Base-by-base conservation (phyloP, 805 yeast genomes). In the Sugiyamaella mastotermitis region DNA sequence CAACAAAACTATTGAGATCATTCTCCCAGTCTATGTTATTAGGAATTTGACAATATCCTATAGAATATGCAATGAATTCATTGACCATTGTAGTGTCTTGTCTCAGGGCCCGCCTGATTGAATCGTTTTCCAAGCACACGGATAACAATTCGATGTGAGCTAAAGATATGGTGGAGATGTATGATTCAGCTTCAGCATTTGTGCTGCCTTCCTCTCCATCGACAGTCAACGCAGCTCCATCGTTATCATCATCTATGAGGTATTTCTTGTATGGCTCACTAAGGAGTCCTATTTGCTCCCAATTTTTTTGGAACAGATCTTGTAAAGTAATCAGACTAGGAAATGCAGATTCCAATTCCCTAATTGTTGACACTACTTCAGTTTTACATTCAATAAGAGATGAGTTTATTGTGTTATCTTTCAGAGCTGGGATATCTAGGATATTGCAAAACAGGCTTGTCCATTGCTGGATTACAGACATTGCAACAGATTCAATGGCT, bases 1-100 rank as follows among this genome's bases (percentile, higher is more conserved):
- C 73, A 4, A 85, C 83, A 56, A 76, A 86, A 3, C 57, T 60
- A 51, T 87, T 85, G 52, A 77, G 72, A 52, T 87, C 88, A 2
- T 62, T 65, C 3, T 58, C 55, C 68, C 80, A 83, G n/a, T 45
- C 38, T n/a, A 24, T 21, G 17, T 28, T 21, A 14, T 20, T 20
- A 17, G 33, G 10, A 10, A 16, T 11, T 31, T 31, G 33, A 9
- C 14, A 21, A 3, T 18, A 13, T 3, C 10, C 13, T 5, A 31
- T 18, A 15, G 23, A 31, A 16, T 21, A 18, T 15, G 11, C 11
- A 16, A 31, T 19, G 33, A 31, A 17, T 16, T 31, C 19, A 4
- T 14, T 13, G 31, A 34, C 15, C 9, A 11, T 18, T 13, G 20
- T 19, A 5, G 35, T 4, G 13, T 32, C 35, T 4, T 14, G 10